phyloP scores from a whole-genome alignment of 768 basidiomycete genomes.

The Baorangia bicolor region DNA sequence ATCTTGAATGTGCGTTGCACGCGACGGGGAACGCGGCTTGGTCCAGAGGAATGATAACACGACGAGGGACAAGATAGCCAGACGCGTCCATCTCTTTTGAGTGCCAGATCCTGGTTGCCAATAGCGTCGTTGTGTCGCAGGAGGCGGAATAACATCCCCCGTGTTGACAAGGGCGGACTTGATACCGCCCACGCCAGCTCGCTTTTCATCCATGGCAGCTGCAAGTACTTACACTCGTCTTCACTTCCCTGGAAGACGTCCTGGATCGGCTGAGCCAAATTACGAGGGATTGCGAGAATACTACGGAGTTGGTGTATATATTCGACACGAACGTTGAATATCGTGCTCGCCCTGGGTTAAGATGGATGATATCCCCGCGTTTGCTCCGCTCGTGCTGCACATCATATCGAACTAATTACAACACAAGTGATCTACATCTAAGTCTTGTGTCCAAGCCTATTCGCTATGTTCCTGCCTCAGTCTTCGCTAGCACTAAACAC shows the following conservation, averaged over 20 bases:
- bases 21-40: background rate
- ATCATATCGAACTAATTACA: background rate
- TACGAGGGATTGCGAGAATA: background rate
- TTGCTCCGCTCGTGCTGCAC: background rate
- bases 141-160: constrained; percentile 17
- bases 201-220: constrained; percentile 22
- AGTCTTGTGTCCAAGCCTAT: background rate
- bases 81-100: constrained; percentile 15
- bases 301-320: background rate
- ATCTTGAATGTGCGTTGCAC: constrained; percentile 7
- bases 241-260: too few relatives aligned
- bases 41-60: constrained; percentile 17
- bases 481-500: constrained; percentile 30
- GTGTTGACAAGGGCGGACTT: background rate
- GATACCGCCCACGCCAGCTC: background rate
- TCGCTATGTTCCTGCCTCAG: background rate
- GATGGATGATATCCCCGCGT: background rate
- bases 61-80: constrained; percentile 11
- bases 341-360: background rate
- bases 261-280: too few relatives aligned
- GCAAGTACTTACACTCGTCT: background rate
- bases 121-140: constrained; percentile 11
- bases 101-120: background rate
- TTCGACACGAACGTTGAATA: background rate
- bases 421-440: background rate